These are phyloP conservation scores for Anastatica hierochuntica DNA, from an alignment of 345 rosid species.

Conservation along the genomic window DNA sequence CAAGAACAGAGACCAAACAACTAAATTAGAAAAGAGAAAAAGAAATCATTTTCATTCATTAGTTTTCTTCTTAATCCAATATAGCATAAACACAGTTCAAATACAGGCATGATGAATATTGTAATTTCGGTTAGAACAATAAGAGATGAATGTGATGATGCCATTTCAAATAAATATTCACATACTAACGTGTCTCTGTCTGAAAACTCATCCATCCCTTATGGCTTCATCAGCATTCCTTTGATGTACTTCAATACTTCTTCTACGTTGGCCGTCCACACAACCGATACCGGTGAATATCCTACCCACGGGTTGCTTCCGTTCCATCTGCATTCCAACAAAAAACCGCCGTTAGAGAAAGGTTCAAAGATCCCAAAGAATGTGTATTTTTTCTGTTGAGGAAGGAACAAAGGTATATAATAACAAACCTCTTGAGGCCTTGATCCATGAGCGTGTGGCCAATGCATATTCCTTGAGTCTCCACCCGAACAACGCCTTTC, in stretches of 20 bases:
- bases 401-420: too few species aligned
- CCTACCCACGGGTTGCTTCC: slow-evolving; percentile 80
- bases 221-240: slow-evolving; percentile 53
- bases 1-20: too few species aligned
- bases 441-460: slow-evolving; percentile 95
- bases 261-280: slow-evolving; percentile 69
- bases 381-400: not conserved
- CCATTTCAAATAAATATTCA: slow-evolving; percentile 22
- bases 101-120: too few species aligned
- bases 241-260: slow-evolving; percentile 44
- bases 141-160: slow-evolving; percentile 12
- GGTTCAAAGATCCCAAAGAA: not conserved
- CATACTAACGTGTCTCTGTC: slow-evolving; percentile 8
- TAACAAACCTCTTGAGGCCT: slow-evolving; percentile 62
- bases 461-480: slow-evolving; percentile 75
- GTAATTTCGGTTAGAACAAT: slow-evolving; percentile 4
- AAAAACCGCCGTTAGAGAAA: not conserved
- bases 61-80: not conserved
- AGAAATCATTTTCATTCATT: too few species aligned
- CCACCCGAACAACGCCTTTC: slow-evolving; percentile 85
- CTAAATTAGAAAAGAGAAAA: too few species aligned
- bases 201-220: not conserved
- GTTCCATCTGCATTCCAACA: slow-evolving; percentile 50
- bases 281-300: slow-evolving; percentile 63
- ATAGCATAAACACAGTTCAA: slow-evolving; percentile 16